phyloP scores from a whole-genome alignment of 1,284 basidiomycete species.

The Bondarzewia mesenterica region DNA sequence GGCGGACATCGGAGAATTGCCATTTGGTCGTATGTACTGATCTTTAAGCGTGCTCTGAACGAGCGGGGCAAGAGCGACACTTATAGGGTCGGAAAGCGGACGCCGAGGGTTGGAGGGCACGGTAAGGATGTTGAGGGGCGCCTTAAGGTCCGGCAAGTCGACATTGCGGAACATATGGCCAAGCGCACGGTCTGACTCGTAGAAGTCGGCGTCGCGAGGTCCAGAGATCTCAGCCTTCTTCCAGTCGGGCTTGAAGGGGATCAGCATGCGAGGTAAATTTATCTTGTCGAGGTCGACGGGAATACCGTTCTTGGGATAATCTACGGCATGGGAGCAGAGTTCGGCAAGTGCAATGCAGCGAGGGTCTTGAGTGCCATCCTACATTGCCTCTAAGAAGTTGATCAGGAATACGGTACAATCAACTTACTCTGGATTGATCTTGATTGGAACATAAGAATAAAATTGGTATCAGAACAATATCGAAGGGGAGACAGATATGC shows the following conservation, averaged over 20 bases:
- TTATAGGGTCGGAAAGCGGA: slow-evolving; percentile 36
- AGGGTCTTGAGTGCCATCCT: slow-evolving; percentile 64
- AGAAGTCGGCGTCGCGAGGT: slow-evolving; percentile 57
- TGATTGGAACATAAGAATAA: background rate
- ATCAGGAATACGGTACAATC: background rate
- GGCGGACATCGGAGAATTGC: slow-evolving; percentile 1
- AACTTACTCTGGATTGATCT: slow-evolving; percentile 60
- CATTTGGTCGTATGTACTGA: slow-evolving; percentile 9
- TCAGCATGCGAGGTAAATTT: slow-evolving; percentile 39
- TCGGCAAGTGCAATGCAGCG: slow-evolving; percentile 57
- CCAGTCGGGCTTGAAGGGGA: slow-evolving; percentile 72
- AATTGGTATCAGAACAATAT: too few relatives aligned
- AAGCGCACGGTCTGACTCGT: slow-evolving; percentile 57
- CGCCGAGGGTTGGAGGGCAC: background rate
- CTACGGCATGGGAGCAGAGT: slow-evolving; percentile 63
- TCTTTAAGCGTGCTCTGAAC: slow-evolving; percentile 31
- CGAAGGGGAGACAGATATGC: too few relatives aligned
- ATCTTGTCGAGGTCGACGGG: slow-evolving; percentile 48
- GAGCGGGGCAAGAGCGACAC: slow-evolving; percentile 29
- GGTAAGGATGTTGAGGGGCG: background rate
- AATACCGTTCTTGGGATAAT: slow-evolving; percentile 67
- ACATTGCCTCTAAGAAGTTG: background rate
- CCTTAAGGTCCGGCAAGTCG: slow-evolving; percentile 23
- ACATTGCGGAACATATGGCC: slow-evolving; percentile 61
- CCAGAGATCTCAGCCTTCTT: slow-evolving; percentile 54